Conservation (phyloP, 768 basidiomycete genomes). For the Tremella fuciformis region DNA sequence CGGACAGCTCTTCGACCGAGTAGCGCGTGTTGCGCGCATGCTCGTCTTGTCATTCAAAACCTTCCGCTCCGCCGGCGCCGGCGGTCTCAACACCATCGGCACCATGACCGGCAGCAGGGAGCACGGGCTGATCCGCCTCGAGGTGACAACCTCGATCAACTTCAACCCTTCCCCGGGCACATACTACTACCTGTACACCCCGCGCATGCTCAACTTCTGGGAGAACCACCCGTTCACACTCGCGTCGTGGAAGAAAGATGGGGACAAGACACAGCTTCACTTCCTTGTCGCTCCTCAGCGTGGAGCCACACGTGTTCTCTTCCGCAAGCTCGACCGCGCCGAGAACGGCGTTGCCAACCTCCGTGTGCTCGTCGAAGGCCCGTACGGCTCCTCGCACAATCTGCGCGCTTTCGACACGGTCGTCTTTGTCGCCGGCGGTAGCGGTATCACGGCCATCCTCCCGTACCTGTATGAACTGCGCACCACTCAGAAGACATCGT, state of each 20-base stretch:
- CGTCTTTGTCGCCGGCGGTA: conserved; percentile 25
- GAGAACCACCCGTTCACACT: conserved; percentile 43
- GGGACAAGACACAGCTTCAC: conserved; percentile 5
- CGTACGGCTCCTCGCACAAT: conserved; percentile 30
- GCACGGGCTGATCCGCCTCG: conserved; percentile 21
- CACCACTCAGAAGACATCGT: background rate
- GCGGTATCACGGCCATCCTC: conserved; percentile 26
- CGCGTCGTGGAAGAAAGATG: conserved; percentile 20
- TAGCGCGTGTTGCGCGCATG: conserved; percentile 25
- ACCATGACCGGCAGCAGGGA: background rate
- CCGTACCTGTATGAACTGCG: conserved; percentile 18
- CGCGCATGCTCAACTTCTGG: conserved; percentile 22
- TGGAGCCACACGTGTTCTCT: conserved; percentile 23
- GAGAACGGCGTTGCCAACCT: conserved; percentile 1
- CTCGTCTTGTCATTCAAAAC: conserved; percentile 16
- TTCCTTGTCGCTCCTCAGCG: conserved; percentile 20
- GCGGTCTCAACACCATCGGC: conserved; percentile 18
- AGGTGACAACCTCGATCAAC: conserved; percentile 13
- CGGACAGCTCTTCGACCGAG: conserved; percentile 21
- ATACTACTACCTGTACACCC: conserved; percentile 34
- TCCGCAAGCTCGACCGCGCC: conserved; percentile 5
- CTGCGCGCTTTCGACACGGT: conserved; percentile 19
- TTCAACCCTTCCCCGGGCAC: conserved; percentile 24
- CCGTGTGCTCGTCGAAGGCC: conserved; percentile 30
- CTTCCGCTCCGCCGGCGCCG: conserved; percentile 7